phyloP scores from a whole-genome alignment of 1,284 basidiomycete species.

The Fomitopsis betulina region DNA sequence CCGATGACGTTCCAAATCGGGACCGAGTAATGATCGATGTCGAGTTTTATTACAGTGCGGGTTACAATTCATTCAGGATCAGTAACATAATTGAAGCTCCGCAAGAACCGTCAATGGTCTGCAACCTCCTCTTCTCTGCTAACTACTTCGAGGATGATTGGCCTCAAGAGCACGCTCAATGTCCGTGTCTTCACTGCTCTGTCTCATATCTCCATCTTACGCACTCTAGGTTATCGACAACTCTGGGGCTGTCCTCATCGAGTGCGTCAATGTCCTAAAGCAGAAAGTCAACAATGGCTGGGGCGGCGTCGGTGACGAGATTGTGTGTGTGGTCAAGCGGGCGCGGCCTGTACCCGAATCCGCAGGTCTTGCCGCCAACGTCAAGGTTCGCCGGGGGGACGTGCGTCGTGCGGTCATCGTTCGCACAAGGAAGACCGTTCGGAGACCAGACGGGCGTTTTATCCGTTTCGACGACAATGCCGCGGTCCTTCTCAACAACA shows the following conservation, averaged over 20 bases:
- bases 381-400: slow-evolving; percentile 90
- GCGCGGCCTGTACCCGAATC: slow-evolving; percentile 79
- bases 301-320: slow-evolving; percentile 88
- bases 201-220: background rate
- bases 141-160: slow-evolving; percentile 62
- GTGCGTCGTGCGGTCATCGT: slow-evolving; percentile 95
- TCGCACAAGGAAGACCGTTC: slow-evolving; percentile 79
- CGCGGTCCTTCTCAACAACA: slow-evolving; percentile 93
- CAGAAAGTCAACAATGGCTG: slow-evolving; percentile 90
- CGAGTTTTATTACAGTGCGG: background rate
- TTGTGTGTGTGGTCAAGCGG: slow-evolving; percentile 93
- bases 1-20: slow-evolving; percentile 8
- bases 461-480: slow-evolving; percentile 98
- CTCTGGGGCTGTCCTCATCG: slow-evolving; percentile 93
- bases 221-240: slow-evolving; percentile 87
- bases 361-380: slow-evolving; percentile 56
- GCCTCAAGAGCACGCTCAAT: slow-evolving; percentile 87
- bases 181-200: slow-evolving; percentile 36
- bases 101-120: background rate
- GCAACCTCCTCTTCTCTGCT: background rate
- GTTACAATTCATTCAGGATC: background rate
- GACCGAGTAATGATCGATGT: slow-evolving; percentile 8
- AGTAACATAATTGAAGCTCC: slow-evolving; percentile 3
- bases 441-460: slow-evolving; percentile 82
- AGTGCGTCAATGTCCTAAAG: slow-evolving; percentile 97